These are phyloP conservation scores for Deinandra increscens DNA, from an alignment of 129 eudicot genomes.

Conservation along the genomic window DNA sequence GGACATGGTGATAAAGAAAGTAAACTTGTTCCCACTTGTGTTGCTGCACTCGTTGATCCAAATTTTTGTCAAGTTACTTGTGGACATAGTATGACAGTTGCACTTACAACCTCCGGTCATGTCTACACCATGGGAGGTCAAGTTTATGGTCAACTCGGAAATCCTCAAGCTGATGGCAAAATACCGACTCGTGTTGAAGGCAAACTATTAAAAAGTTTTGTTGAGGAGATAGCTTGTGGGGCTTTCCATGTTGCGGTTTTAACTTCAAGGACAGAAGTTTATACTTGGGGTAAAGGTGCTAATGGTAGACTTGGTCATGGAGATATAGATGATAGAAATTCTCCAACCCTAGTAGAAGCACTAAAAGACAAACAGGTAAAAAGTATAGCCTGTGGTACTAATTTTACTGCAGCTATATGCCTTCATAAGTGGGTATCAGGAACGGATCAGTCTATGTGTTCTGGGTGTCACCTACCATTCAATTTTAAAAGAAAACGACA, in stretches of 20 bases:
- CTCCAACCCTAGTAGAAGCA: constrained; percentile 82
- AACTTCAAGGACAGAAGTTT: constrained; percentile 95
- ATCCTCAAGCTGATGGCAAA: constrained; percentile 85
- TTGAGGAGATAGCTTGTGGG: constrained; percentile 98
- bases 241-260: constrained; percentile 91
- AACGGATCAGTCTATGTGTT: constrained; percentile 92
- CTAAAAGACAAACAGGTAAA: constrained; percentile 89
- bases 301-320: constrained; percentile 98
- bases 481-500: constrained; percentile 97
- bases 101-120: constrained; percentile 88
- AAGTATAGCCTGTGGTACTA: constrained; percentile 91
- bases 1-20: constrained; percentile 96
- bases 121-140: constrained; percentile 97
- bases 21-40: constrained; percentile 96
- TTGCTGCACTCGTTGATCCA: constrained; percentile 95
- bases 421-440: constrained; percentile 99
- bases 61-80: constrained; percentile 93
- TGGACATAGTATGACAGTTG: constrained; percentile 93
- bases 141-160: constrained; percentile 94
- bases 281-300: constrained; percentile 96
- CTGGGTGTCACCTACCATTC: constrained; percentile 90
- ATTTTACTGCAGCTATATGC: constrained; percentile 94
- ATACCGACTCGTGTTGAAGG: constrained; percentile 83
- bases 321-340: constrained; percentile 67
- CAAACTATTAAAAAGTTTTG: constrained; percentile 65